A percentile compares a stretch with the other conserved stretches of the same genome.
phyloP scores from a whole-genome alignment of 352 stramenopile genomes.

The Phytophthora chlamydospora region DNA sequence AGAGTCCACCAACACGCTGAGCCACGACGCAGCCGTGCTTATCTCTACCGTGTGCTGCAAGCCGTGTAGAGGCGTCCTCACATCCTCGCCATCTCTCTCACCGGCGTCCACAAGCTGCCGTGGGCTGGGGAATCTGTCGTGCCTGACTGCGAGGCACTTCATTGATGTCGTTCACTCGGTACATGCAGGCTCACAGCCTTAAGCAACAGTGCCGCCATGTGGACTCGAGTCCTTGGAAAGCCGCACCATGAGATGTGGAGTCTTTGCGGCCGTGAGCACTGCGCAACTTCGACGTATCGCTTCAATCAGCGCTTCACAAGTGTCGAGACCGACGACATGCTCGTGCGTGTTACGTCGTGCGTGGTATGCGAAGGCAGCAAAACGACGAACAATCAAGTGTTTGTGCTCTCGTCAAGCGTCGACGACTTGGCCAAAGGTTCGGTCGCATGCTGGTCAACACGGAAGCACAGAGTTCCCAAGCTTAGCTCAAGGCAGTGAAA shows the following conservation, averaged over 20 bases:
- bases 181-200: constrained; percentile 10
- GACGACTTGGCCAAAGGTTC: background rate
- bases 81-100: constrained; percentile 35
- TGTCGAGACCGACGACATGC: background rate
- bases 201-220: constrained; percentile 19
- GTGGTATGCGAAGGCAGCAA: background rate
- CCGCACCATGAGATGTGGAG: constrained; percentile 18
- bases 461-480: too few relatives aligned
- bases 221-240: constrained; percentile 28
- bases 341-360: background rate
- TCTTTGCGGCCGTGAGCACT: constrained; percentile 5
- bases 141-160: constrained; percentile 5
- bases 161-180: constrained; percentile 17
- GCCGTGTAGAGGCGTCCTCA: constrained; percentile 19
- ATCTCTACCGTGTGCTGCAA: constrained; percentile 17
- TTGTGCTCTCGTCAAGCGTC: constrained; percentile 8
- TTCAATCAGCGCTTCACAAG: constrained; percentile 9
- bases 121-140: constrained; percentile 24
- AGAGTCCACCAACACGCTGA: constrained; percentile 20
- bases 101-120: constrained; percentile 23
- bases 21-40: constrained; percentile 15
- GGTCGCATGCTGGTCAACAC: too few relatives aligned
- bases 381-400: constrained; percentile 8
- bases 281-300: constrained; percentile 8
- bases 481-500: constrained; percentile 4